Evolutionary conservation across 75 land plant genomes (phyloP), one percentile per base, ranked within the genome.

Genomic region (Selaginella tamariscina): DNA sequence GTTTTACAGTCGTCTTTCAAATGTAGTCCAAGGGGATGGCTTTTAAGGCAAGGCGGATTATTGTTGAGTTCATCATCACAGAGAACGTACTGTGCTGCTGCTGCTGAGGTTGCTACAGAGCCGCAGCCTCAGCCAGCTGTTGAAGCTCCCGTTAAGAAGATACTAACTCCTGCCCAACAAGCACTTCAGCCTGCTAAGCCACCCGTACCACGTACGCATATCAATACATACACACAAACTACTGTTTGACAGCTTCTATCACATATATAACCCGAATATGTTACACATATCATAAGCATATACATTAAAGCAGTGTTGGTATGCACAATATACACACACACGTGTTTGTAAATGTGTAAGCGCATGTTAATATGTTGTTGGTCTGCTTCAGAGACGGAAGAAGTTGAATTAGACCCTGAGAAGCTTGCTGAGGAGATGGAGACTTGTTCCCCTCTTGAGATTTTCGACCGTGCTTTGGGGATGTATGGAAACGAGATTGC

Each of bases 401-500:
- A 24, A 32, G 66, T 49, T 23, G 81, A 29, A 28, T 82, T 71
- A 65, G 77, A 83, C 54, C 84, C 74, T 55, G 83, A 79, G 75
- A 64, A 77, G 56, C 56, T 90, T 32, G 84, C 84, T 9, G 56
- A 55, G 60, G 78, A 81, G n/a, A 72, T 89, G 18, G 77, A 78
- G 11, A 57, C 72, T 56, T 90, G 88, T 20, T 89, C 96, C 0
- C 96, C 98, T n/a, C 65, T 90, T 56, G 85, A 85, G 70, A 94
- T 94, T 0, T 89, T 94, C 79, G 96, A 90, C 66, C 79, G 68
- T 30, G 98, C 98, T 0, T 70, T 87, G 0, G 81, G 78, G 57
- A 83, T 77, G 80, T 87, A 89, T 55, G 88, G 96, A 13, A 70
- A 78, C 54, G 96, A 94, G n/a, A 83, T 94, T 68, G 88, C 96